Evolutionary conservation across 176 grass and related monocot species (phyloP).

Genomic region (Carex cristatella): DNA sequence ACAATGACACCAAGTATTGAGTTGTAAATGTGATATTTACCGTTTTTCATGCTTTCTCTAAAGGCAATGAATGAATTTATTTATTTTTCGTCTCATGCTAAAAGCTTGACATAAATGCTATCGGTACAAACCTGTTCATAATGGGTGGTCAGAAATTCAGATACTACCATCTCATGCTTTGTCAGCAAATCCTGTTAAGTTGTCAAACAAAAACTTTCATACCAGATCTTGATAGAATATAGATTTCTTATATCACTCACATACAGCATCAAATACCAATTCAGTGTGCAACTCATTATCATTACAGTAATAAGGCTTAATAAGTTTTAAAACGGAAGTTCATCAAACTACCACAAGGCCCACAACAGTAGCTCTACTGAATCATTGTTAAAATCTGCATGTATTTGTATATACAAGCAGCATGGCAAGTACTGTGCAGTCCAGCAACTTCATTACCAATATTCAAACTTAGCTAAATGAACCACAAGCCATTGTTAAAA

Average conservation of each 20-base stretch:
- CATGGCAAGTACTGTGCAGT: not conserved
- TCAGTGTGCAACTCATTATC: not conserved
- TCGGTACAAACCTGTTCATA: slow-evolving; percentile 60
- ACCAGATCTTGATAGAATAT: not conserved
- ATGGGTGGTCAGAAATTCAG: slow-evolving; percentile 65
- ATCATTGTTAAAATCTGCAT: not conserved
- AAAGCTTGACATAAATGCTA: not conserved
- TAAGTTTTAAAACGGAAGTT: not conserved
- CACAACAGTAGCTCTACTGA: not conserved
- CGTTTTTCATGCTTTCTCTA: not conserved
- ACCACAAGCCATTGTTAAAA: not conserved
- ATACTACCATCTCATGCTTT: slow-evolving; percentile 77
- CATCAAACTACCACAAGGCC: not conserved
- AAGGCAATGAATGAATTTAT: not conserved
- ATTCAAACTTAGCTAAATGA: not conserved
- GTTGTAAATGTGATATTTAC: not conserved
- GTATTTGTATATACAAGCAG: not conserved
- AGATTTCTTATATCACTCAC: not conserved
- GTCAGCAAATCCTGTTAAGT: slow-evolving; percentile 88
- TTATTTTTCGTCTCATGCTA: not conserved
- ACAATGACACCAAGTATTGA: not conserved
- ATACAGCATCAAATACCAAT: not conserved
- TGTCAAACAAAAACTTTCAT: slow-evolving; percentile 1
- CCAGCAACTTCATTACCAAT: not conserved
- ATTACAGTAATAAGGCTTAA: not conserved